These are phyloP conservation scores for Botrytis fragariae DNA, from an alignment of 2,329 filamentous ascomycete genomes.

Conservation along the genomic window DNA sequence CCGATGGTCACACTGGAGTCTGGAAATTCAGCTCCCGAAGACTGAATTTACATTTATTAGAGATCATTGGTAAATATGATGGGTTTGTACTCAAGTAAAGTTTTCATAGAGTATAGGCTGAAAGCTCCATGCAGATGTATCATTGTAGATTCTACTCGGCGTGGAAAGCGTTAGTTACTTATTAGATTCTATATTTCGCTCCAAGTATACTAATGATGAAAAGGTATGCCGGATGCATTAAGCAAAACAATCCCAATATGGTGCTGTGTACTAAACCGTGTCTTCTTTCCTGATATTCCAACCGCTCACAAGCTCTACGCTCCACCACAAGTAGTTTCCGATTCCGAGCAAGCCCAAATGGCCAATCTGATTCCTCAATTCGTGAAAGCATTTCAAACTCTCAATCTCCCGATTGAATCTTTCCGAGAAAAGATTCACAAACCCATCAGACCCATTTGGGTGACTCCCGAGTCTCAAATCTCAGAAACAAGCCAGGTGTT, in stretches of 20 bases:
- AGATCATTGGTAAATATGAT: slow-evolving; percentile 61
- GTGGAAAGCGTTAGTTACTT: slow-evolving; percentile 69
- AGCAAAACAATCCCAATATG: slow-evolving; percentile 93
- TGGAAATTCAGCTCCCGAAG: slow-evolving; percentile 87
- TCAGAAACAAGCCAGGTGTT: slow-evolving; percentile 46
- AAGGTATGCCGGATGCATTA: slow-evolving; percentile 88
- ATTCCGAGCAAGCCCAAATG: slow-evolving; percentile 79
- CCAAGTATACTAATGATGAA: slow-evolving; percentile 24
- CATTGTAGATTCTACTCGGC: slow-evolving; percentile 87
- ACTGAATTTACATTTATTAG: slow-evolving; percentile 78
- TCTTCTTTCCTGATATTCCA: slow-evolving; percentile 63
- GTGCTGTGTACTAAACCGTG: slow-evolving; percentile 80
- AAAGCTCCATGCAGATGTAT: slow-evolving; percentile 54
- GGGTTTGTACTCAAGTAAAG: slow-evolving; percentile 53
- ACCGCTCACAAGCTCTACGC: slow-evolving; percentile 58
- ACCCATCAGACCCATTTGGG: slow-evolving; percentile 76
- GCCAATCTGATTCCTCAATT: slow-evolving; percentile 52
- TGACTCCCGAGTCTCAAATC: slow-evolving; percentile 65
- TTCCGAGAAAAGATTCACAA: slow-evolving; percentile 60
- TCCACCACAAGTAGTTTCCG: slow-evolving; percentile 68
- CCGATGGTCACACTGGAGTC: slow-evolving; percentile 85
- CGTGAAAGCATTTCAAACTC: slow-evolving; percentile 49
- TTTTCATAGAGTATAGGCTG: neutral
- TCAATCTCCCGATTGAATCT: slow-evolving; percentile 57
- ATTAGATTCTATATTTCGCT: neutral